A percentile compares a stretch with the other conserved stretches of the same genome.
Evolutionary conservation across 495 filamentous ascomycete species (phyloP).

Genomic region (Trichoderma erinaceum): DNA sequence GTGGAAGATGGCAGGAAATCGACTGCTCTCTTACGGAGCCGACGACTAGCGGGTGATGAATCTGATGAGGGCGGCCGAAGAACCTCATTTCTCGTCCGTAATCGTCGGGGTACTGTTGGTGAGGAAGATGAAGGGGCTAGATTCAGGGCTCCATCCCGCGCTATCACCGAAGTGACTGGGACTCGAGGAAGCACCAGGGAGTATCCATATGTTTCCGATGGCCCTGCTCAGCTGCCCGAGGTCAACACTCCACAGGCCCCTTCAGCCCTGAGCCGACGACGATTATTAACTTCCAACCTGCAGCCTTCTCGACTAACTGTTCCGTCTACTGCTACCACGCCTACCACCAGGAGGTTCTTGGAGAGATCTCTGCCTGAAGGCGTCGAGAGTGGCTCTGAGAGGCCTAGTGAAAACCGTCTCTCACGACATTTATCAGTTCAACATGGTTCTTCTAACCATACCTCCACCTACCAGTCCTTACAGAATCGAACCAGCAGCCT

Average conservation of each 20-base stretch:
- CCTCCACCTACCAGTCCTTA: background rate
- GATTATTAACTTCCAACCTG: constrained; percentile 33
- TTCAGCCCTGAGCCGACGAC: constrained; percentile 39
- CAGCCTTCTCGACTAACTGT: constrained; percentile 30
- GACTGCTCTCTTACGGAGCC: constrained; percentile 37
- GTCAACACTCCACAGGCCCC: constrained; percentile 23
- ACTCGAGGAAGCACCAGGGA: constrained; percentile 30
- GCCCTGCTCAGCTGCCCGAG: constrained; percentile 26
- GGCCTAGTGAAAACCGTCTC: constrained; percentile 36
- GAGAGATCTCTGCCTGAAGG: constrained; percentile 29
- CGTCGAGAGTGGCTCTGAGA: constrained; percentile 30
- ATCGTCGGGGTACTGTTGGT: constrained; percentile 37
- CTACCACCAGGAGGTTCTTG: constrained; percentile 38
- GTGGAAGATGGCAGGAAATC: constrained; percentile 43
- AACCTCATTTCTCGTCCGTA: constrained; percentile 33
- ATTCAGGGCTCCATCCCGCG: constrained; percentile 50
- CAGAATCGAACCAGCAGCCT: constrained; percentile 36
- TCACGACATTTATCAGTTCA: constrained; percentile 36
- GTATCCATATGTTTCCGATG: constrained; percentile 23
- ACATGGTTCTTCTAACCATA: constrained; percentile 20
- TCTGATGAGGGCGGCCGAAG: constrained; percentile 43
- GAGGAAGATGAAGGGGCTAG: constrained; percentile 42
- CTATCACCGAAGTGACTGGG: constrained; percentile 50
- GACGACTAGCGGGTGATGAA: constrained; percentile 39
- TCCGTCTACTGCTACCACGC: constrained; percentile 23